These are phyloP conservation scores for Aspergillaceae sp. DNA, from an alignment of 2,329 filamentous ascomycete genomes.

Conservation along the genomic window DNA sequence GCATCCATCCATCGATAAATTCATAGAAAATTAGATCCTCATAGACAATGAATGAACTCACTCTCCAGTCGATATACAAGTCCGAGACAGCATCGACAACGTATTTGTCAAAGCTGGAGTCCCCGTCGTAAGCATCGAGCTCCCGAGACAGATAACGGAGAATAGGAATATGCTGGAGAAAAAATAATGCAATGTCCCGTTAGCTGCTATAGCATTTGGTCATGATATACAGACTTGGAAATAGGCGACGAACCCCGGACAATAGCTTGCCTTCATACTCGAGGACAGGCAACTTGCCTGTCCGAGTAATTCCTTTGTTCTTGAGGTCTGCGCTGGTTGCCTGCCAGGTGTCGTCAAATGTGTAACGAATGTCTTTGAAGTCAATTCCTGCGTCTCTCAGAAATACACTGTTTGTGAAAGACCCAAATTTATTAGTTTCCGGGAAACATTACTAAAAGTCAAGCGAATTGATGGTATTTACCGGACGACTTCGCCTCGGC, in stretches of 20 bases:
- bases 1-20: constrained; percentile 7
- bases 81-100: constrained; percentile 31
- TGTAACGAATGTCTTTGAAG: constrained; percentile 20
- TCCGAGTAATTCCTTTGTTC: constrained; percentile 17
- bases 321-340: constrained; percentile 18
- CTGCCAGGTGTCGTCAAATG: constrained; percentile 20
- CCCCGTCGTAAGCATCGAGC: constrained; percentile 29
- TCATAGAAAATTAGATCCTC: not conserved
- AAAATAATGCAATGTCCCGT: not conserved
- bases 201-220: not conserved
- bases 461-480: constrained; percentile 4
- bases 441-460: too few relatives aligned
- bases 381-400: constrained; percentile 21
- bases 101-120: constrained; percentile 30
- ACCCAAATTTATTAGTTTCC: too few relatives aligned
- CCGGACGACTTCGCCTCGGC: constrained; percentile 22
- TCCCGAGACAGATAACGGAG: constrained; percentile 31
- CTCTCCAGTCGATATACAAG: constrained; percentile 35
- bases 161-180: constrained; percentile 22
- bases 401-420: constrained; percentile 14
- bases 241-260: constrained; percentile 10
- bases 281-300: constrained; percentile 27
- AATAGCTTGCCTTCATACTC: constrained; percentile 28
- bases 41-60: constrained; percentile 11
- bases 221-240: not conserved